These are phyloP conservation scores for Sicyos baderoa DNA, from an alignment of 306 rosid species.

Conservation along the genomic window DNA sequence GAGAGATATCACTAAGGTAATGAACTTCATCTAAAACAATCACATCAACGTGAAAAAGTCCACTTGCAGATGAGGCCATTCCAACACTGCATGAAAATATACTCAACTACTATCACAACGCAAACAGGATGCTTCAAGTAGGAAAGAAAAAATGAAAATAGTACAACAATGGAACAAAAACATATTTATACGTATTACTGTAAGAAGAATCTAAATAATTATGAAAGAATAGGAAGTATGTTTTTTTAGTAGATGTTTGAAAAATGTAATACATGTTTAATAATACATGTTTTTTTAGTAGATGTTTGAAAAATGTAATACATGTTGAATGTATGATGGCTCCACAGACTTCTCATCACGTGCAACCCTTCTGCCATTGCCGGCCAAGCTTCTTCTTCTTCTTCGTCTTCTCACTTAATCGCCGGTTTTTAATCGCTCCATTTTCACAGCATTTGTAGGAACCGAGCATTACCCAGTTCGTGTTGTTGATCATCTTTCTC, in stretches of 20 bases:
- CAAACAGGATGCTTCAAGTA: conserved; percentile 15
- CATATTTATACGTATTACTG: not conserved
- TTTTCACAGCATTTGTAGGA: too few species aligned
- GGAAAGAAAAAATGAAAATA: not conserved
- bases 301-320: not conserved
- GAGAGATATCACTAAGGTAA: conserved; percentile 90
- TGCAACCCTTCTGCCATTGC: too few species aligned
- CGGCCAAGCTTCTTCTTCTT: too few species aligned
- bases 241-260: not conserved
- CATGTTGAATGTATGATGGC: too few species aligned
- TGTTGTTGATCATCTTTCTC: too few species aligned
- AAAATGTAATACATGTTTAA: not conserved
- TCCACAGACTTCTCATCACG: too few species aligned
- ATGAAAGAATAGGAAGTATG: not conserved
- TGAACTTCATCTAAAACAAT: conserved; percentile 98
- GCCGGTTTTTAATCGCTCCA: too few species aligned
- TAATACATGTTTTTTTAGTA: too few species aligned
- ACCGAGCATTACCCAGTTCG: too few species aligned
- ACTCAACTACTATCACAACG: conserved; percentile 9
- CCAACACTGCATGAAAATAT: conserved; percentile 65
- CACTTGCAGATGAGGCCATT: conserved; percentile 60
- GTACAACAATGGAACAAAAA: not conserved
- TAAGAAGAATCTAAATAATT: not conserved
- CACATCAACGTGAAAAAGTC: conserved; percentile 79
- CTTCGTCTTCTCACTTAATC: too few species aligned